A percentile compares a stretch with the other conserved stretches of the same genome.
Conservation (phyloP, 106 monocot species). For the Triglochin maritima region DNA sequence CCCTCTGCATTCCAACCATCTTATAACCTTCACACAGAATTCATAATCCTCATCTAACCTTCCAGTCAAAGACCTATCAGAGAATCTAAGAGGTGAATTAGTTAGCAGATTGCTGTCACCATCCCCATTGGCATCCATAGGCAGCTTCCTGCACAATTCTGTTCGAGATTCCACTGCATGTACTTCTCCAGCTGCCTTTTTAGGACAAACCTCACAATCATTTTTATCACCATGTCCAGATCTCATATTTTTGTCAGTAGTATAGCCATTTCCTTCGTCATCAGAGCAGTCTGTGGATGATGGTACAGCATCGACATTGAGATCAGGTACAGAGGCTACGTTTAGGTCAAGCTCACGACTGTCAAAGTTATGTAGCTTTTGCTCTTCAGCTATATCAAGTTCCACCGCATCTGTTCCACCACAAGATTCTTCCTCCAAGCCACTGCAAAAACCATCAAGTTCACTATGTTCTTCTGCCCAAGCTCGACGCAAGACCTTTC, state of each 20-base stretch:
- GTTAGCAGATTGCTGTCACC: constrained; percentile 55
- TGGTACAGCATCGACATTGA: constrained; percentile 51
- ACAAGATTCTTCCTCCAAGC: constrained; percentile 42
- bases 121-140: constrained; percentile 22
- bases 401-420: constrained; percentile 21
- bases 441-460: constrained; percentile 45
- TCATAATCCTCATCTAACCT: constrained; percentile 79
- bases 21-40: constrained; percentile 75
- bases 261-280: constrained; percentile 33
- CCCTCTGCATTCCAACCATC: constrained; percentile 78
- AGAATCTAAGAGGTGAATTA: constrained; percentile 31
- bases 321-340: constrained; percentile 63
- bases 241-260: constrained; percentile 36
- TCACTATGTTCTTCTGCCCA: constrained; percentile 71
- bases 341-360: constrained; percentile 59
- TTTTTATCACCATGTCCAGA: constrained; percentile 36
- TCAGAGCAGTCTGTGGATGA: constrained; percentile 33
- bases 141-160: constrained; percentile 22
- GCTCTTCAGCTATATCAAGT: constrained; percentile 26
- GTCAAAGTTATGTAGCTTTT: constrained; percentile 18
- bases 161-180: constrained; percentile 55
- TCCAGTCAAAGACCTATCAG: constrained; percentile 17
- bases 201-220: constrained; percentile 48
- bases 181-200: constrained; percentile 24
- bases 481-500: constrained; percentile 54